These are phyloP conservation scores for Ustilago loliicola DNA, from an alignment of 1,284 basidiomycete genomes.

Conservation along the genomic window DNA sequence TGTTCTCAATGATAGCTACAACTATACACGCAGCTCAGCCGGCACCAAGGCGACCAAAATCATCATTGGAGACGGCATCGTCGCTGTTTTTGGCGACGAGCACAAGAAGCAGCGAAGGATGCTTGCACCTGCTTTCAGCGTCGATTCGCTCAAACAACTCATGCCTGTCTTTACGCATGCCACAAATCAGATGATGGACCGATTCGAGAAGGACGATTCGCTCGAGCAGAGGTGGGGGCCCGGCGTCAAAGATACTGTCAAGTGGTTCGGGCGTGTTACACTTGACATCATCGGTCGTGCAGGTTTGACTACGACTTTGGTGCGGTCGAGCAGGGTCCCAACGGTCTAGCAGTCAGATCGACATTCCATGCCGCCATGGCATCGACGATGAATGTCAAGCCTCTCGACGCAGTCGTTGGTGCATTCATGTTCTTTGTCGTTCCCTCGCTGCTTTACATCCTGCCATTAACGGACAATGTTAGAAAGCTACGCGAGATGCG, in stretches of 20 bases:
- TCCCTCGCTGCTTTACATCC: slow-evolving; percentile 47
- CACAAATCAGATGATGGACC: slow-evolving; percentile 48
- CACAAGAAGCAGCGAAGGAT: slow-evolving; percentile 50
- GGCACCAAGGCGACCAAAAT: slow-evolving; percentile 54
- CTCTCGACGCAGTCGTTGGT: slow-evolving; percentile 47
- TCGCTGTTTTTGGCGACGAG: slow-evolving; percentile 47
- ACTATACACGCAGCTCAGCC: slow-evolving; percentile 34
- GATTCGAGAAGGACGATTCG: slow-evolving; percentile 37
- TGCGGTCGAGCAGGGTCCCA: slow-evolving; percentile 51
- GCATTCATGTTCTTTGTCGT: slow-evolving; percentile 56
- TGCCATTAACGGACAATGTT: slow-evolving; percentile 50
- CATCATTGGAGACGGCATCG: slow-evolving; percentile 50
- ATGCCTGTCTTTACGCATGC: slow-evolving; percentile 46
- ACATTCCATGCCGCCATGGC: slow-evolving; percentile 56
- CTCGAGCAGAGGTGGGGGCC: slow-evolving; percentile 39
- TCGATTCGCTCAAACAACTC: slow-evolving; percentile 38
- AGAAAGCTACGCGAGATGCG: slow-evolving; percentile 53
- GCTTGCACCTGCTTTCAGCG: slow-evolving; percentile 48
- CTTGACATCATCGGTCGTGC: slow-evolving; percentile 55
- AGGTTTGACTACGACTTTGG: slow-evolving; percentile 56
- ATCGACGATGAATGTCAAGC: slow-evolving; percentile 47
- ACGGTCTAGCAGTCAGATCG: slow-evolving; percentile 44
- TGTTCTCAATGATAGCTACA: slow-evolving; percentile 48
- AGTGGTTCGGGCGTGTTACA: slow-evolving; percentile 53
- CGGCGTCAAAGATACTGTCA: slow-evolving; percentile 37